phyloP scores from a whole-genome alignment of 805 yeast species.

The Wickerhamiella dianesei region DNA sequence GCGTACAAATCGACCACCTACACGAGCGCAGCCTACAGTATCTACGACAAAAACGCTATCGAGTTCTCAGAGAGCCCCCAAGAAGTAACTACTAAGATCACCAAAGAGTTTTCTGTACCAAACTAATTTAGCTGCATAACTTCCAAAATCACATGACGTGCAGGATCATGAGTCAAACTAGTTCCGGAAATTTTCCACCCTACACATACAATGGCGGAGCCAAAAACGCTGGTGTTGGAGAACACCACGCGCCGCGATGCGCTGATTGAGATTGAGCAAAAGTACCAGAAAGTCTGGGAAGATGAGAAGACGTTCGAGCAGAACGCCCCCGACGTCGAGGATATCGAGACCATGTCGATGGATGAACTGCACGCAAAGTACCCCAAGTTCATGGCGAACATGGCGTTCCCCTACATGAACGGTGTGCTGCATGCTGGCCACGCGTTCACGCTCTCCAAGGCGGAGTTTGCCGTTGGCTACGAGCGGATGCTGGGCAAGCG shows the following conservation, averaged over 20 bases:
- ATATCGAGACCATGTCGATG: constrained; percentile 39
- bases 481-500: constrained; percentile 90
- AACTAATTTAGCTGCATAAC: too few relatives aligned
- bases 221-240: constrained; percentile 23
- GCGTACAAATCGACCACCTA: too few relatives aligned
- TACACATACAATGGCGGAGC: constrained; percentile 11
- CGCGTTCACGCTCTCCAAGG: constrained; percentile 86
- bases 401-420: constrained; percentile 99
- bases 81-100: too few relatives aligned
- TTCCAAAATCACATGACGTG: neutral
- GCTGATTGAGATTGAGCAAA: constrained; percentile 73
- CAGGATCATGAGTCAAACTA: neutral
- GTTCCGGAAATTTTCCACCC: neutral
- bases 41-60: too few relatives aligned
- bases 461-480: constrained; percentile 81
- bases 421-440: constrained; percentile 98
- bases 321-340: constrained; percentile 63
- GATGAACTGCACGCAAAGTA: constrained; percentile 64
- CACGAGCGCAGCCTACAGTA: too few relatives aligned
- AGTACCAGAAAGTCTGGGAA: constrained; percentile 76
- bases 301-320: constrained; percentile 76
- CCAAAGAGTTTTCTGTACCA: too few relatives aligned
- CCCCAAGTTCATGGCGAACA: constrained; percentile 81
- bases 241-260: constrained; percentile 92
- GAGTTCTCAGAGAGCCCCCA: too few relatives aligned